Evolutionary conservation across 805 yeast genomes (phyloP), one percentile per base, ranked within the genome.

Genomic region (Maudiozyma pseudohumilis): DNA sequence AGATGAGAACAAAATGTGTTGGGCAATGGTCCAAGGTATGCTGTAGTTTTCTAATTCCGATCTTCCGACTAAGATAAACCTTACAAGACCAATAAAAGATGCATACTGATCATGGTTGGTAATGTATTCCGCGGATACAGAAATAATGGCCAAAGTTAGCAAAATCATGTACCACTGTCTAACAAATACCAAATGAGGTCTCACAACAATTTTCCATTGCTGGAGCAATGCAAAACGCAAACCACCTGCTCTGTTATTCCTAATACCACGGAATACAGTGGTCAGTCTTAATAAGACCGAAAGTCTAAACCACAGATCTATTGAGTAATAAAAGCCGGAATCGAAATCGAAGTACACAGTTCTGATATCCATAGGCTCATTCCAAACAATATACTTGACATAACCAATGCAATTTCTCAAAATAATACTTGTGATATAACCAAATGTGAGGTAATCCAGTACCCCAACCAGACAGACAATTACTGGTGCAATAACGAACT

Each of bases 1-100:
- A 3, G 39, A 25, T 5, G 6, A 7, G 32, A 39, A 51, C 21
- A 39, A 35, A 12, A 42, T 32, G 35, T 49, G 49, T 28, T 51
- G 54, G 3, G 43, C 31, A 11, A 45, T 11, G 8, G 48, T 46
- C 56, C 56, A 51, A 27, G 40, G 41, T 15, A 44, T 29, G 9
- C 29, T 26, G 6, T 13, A 9, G 18, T 34, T 23, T 10, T 25
- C 25, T 4, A n/a, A 19, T 15, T 18, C 17, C 22, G 30, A 21
- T 38, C 41, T 34, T 5, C 22, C 25, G n/a, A 34, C 15, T 6
- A 10, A n/a, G 5, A 38, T 18, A 25, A 41, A 48, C 26, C 30
- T 32, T 29, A 49, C 18, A 7, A 45, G 41, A 8, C 45, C 52
- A 9, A 26, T 31, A 22, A 47, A 36, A 6, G 52, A 41, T 3